These are phyloP conservation scores for Neonothopanus nambi DNA, from an alignment of 1,284 basidiomycete species.

Conservation along the genomic window DNA sequence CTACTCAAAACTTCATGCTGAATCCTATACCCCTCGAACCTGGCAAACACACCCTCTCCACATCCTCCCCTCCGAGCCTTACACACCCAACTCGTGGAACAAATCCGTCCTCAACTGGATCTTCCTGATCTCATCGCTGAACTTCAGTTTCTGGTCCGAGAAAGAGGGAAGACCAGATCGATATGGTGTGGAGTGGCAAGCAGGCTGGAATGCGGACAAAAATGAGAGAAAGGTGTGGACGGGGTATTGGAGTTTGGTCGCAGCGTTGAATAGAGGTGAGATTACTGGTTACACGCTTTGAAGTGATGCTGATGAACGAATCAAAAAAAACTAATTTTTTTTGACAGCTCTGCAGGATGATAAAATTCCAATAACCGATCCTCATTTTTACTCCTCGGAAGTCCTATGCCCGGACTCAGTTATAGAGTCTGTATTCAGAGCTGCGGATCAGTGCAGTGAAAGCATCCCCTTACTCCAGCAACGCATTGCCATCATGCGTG, in stretches of 20 bases:
- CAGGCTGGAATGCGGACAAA: slow-evolving; percentile 54
- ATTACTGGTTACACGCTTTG: slow-evolving; percentile 10
- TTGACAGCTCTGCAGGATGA: slow-evolving; percentile 53
- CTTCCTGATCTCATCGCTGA: slow-evolving; percentile 79
- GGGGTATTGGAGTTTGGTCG: slow-evolving; percentile 82
- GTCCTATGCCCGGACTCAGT: slow-evolving; percentile 63
- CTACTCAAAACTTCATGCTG: slow-evolving; percentile 50
- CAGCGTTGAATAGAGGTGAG: slow-evolving; percentile 73
- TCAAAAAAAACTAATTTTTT: too few species aligned
- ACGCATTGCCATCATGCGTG: slow-evolving; percentile 70
- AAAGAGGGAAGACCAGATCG: slow-evolving; percentile 53
- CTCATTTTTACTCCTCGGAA: slow-evolving; percentile 71
- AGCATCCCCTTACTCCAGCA: slow-evolving; percentile 65
- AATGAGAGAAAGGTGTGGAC: slow-evolving; percentile 54
- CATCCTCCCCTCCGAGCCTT: slow-evolving; percentile 64
- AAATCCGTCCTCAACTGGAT: slow-evolving; percentile 74
- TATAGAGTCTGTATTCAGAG: slow-evolving; percentile 66
- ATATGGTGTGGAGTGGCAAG: slow-evolving; percentile 75
- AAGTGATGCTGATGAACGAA: neutral
- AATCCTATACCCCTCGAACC: slow-evolving; percentile 71
- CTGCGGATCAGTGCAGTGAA: slow-evolving; percentile 57
- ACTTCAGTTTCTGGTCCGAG: slow-evolving; percentile 87
- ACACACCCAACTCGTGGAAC: slow-evolving; percentile 53
- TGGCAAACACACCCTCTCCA: slow-evolving; percentile 80
- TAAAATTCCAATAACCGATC: slow-evolving; percentile 73